Conservation (phyloP, 805 yeast genomes). For the Gaillardinia entomophila region DNA sequence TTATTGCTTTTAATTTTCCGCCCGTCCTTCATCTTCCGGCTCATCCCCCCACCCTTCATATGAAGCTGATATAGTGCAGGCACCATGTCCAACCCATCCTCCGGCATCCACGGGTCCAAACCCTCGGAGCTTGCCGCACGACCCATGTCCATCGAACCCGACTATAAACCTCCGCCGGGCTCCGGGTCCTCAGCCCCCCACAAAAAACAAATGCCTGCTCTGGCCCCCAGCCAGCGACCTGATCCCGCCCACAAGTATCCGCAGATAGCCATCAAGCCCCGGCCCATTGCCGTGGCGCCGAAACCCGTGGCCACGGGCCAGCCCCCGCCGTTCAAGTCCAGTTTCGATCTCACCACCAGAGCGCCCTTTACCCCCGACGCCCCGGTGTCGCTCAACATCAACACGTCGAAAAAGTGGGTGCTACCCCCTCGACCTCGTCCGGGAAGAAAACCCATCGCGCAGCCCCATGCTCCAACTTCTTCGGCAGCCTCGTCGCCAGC, state of each 20-base stretch:
- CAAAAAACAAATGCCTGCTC: no score
- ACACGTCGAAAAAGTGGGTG: conserved; percentile 36
- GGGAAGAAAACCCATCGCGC: conserved; percentile 31
- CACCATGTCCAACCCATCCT: no score
- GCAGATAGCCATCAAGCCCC: conserved; percentile 34
- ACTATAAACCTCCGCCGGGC: no score
- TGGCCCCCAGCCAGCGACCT: conserved; percentile 1
- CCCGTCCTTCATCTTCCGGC: no score
- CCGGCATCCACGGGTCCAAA: no score
- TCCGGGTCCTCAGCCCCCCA: no score
- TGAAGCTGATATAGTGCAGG: no score
- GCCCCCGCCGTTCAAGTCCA: conserved; percentile 9
- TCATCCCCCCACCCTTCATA: no score
- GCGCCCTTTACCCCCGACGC: conserved; percentile 9
- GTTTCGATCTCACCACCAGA: conserved; percentile 15
- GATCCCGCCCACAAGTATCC: conserved; percentile 18
- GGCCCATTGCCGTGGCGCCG: conserved; percentile 23
- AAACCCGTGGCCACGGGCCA: conserved; percentile 17
- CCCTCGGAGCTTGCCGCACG: no score
- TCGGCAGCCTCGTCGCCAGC: not conserved
- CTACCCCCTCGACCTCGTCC: conserved; percentile 38
- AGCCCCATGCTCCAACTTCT: conserved; percentile 1
- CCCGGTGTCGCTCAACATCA: conserved; percentile 25
- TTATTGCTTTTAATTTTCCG: no score
- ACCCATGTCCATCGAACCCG: no score